A percentile compares a stretch with the other conserved stretches of the same genome.
Conservation (phyloP, 768 basidiomycete species). For the Kwoniella botswanensis region DNA sequence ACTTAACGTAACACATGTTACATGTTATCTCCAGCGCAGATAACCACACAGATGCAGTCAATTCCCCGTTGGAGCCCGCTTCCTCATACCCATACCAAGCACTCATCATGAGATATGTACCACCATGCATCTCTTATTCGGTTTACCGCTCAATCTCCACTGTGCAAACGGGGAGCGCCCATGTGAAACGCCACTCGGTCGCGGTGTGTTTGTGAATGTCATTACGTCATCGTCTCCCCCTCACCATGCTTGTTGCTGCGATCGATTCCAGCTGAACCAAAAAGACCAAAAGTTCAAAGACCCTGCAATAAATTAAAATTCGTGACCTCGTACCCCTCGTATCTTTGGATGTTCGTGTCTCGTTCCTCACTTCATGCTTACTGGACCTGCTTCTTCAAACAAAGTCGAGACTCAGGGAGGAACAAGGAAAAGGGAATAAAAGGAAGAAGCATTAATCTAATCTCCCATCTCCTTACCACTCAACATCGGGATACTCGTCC, state of each 20-base stretch:
- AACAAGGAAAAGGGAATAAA: neutral
- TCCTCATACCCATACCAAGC: neutral
- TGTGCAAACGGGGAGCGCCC: neutral
- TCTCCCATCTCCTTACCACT: too few species aligned
- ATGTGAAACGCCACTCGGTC: neutral
- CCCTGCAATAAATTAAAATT: constrained; percentile 2
- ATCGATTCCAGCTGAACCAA: neutral
- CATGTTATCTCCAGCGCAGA: too few species aligned
- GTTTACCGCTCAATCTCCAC: neutral
- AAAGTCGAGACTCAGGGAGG: neutral
- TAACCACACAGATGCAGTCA: too few species aligned
- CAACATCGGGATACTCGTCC: too few species aligned
- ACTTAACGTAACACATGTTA: too few species aligned
- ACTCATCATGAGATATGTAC: neutral
- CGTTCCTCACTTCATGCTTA: neutral
- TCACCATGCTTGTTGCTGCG: neutral
- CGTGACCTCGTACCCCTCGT: neutral
- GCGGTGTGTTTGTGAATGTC: neutral
- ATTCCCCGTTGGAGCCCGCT: neutral
- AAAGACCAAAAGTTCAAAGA: neutral
- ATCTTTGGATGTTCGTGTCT: neutral
- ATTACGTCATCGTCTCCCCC: constrained; percentile 6
- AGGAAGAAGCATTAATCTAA: too few species aligned
- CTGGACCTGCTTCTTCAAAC: neutral
- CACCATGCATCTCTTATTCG: neutral